Evolutionary conservation across 2,329 filamentous ascomycete genomes (phyloP).

Genomic region (Calonectria pteridis): DNA sequence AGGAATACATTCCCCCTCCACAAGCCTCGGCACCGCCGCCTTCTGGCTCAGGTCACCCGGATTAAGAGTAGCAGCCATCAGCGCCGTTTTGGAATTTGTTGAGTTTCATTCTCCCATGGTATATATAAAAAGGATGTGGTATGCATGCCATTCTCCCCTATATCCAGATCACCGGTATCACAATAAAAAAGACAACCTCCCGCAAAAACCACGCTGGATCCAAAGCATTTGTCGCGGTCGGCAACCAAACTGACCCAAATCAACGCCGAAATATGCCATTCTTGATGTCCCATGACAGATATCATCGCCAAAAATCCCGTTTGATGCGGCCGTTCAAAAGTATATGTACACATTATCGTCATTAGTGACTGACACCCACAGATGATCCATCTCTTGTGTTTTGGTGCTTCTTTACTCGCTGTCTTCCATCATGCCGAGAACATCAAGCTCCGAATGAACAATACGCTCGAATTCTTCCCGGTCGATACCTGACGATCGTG

Average conservation of each 20-base stretch:
- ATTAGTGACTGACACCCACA: constrained; percentile 1
- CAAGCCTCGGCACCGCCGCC: constrained; percentile 10
- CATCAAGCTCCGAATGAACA: constrained; percentile 78
- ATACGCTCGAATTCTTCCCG: constrained; percentile 80
- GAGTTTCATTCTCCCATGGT: constrained; percentile 34
- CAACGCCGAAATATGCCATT: constrained; percentile 42
- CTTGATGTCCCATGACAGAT: constrained; percentile 18
- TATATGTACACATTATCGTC: constrained; percentile 6
- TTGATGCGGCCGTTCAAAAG: not conserved
- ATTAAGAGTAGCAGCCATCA: not conserved
- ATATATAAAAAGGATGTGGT: constrained; percentile 3
- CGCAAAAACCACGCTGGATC: constrained; percentile 6
- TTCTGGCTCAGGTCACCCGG: not conserved
- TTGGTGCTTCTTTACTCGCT: constrained; percentile 41
- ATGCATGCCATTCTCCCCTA: constrained; percentile 10
- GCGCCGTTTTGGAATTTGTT: constrained; percentile 13
- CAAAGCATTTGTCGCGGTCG: constrained; percentile 17
- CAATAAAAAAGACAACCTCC: not conserved
- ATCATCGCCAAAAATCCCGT: not conserved
- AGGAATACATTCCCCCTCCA: not conserved
- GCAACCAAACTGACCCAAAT: constrained; percentile 28
- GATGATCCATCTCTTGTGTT: not conserved
- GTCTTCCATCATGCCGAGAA: constrained; percentile 78
- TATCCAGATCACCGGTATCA: constrained; percentile 7
- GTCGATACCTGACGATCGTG: constrained; percentile 78